A percentile compares a stretch with the other conserved stretches of the same genome.
Evolutionary conservation across 208 protist genomes (phyloP).

Genomic region (Leishmania tarentolae): DNA sequence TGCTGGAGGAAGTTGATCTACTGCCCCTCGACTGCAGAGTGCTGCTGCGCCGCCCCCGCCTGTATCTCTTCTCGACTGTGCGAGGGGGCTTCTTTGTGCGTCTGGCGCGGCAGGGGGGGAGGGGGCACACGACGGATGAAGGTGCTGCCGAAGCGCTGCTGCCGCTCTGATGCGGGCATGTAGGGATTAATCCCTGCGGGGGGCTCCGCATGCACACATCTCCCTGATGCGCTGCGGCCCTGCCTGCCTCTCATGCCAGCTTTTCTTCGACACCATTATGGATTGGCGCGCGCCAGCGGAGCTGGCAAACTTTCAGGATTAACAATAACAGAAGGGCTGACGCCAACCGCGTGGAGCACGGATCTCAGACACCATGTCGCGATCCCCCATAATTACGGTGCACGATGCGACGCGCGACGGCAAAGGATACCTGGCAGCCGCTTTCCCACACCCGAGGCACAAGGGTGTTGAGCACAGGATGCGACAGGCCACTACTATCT

Average conservation of each 20-base stretch:
- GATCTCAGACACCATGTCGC: not conserved
- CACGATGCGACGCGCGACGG: not conserved
- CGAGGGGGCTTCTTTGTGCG: not conserved
- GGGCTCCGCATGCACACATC: not conserved
- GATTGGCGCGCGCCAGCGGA: not conserved
- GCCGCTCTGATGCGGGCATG: not conserved
- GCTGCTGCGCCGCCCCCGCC: not conserved
- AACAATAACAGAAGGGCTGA: not conserved
- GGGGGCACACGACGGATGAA: not conserved
- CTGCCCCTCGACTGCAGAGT: not conserved
- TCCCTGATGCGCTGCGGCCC: not conserved
- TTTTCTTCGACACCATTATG: not conserved
- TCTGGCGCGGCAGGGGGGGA: not conserved
- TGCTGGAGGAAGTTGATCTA: not conserved
- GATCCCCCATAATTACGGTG: not conserved
- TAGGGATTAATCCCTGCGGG: not conserved
- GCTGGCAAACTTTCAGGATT: not conserved
- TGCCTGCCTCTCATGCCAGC: not conserved
- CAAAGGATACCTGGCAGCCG: not conserved
- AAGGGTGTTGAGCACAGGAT: not conserved
- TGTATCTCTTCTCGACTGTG: too few relatives aligned
- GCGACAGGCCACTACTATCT: not conserved
- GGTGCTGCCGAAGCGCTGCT: not conserved
- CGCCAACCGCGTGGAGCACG: not conserved
- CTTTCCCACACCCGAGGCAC: not conserved